Base-by-base conservation (phyloP, 1,284 basidiomycete genomes). In the Moesziomyces aphidis region DNA sequence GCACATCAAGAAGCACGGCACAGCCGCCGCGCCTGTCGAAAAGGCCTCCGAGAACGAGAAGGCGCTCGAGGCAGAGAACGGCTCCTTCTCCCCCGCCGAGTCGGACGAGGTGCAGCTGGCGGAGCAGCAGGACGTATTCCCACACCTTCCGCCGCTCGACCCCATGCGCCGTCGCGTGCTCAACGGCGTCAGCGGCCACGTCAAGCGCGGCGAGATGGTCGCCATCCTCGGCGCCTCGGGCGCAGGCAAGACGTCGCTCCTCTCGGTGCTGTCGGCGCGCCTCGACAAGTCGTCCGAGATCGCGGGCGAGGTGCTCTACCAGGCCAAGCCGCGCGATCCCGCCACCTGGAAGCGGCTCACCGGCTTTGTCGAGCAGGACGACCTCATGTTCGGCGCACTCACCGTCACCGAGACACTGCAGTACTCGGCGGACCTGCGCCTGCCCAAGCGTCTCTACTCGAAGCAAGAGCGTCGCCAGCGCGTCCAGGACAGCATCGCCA, bases 291-390 rank as follows among this genome's bases (percentile, higher is more conserved):
- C 66, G 8, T 77, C 76, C 44, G 61, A 65, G 11, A 72, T 79
- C 43, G 61, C 58, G 13, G 77, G 77, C 31, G 42, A 64, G 34
- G 72, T 78, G 17, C 53, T 56, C 21, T 79, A 66, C 47, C 55
- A 76, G 46, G 66, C 57, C 50, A 53, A 69, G 28, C 56, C 55
- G n/a, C 75, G 77, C 50, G 44, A 76, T 48, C 75, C 77, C 11
- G 64, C 61, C 17, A 72, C 75, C 1, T 79, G 77, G 77, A 79
- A 79, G 55, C 63, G 77, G 21, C 53, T 69, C 26, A 65, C 77
- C 26, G 77, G 71, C 36, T 74, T 77, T 45, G 78, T 80, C 60
- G 77, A 78, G 34, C 78, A 80, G 50, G 76, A 78, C 39, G 78
- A 80, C 52, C 61, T 68, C 53, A 71, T 80, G 51, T 77, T 77